phyloP scores from a whole-genome alignment of 2,329 filamentous ascomycete genomes.

The Pestalotiopsis fici region DNA sequence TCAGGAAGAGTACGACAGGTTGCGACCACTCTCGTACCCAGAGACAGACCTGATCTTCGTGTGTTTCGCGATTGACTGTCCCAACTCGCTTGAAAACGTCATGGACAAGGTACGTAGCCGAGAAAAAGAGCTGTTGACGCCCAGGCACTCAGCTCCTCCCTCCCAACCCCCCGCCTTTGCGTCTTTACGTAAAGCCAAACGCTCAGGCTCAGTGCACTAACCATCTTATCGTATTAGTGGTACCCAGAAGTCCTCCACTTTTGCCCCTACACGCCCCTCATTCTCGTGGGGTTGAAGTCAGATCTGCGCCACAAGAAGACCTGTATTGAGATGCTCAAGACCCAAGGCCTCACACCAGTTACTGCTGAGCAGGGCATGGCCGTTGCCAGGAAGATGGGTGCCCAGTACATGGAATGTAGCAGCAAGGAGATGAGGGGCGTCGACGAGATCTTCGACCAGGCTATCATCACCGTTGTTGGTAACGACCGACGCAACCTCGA shows the following conservation, averaged over 20 bases:
- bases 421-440: conserved; percentile 97
- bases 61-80: conserved; percentile 98
- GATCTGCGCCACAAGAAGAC: conserved; percentile 94
- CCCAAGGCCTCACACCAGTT: conserved; percentile 93
- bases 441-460: conserved; percentile 92
- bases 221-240: conserved; percentile 63
- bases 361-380: conserved; percentile 85
- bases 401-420: conserved; percentile 96
- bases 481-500: conserved; percentile 71
- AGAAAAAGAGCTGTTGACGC: not conserved
- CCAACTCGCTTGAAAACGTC: conserved; percentile 96
- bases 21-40: conserved; percentile 94
- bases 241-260: conserved; percentile 99
- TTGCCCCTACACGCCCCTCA: conserved; percentile 93
- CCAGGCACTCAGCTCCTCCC: not conserved
- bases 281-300: conserved; percentile 95
- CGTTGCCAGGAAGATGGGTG: conserved; percentile 91
- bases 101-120: conserved; percentile 82
- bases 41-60: conserved; percentile 98
- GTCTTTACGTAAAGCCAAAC: not conserved
- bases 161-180: not conserved
- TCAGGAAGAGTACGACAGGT: conserved; percentile 96
- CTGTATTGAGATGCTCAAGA: conserved; percentile 98
- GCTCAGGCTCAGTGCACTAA: not conserved
- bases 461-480: conserved; percentile 86